These are phyloP conservation scores for Colletotrichum coccodes DNA, from an alignment of 2,329 filamentous ascomycete species.

Conservation along the genomic window DNA sequence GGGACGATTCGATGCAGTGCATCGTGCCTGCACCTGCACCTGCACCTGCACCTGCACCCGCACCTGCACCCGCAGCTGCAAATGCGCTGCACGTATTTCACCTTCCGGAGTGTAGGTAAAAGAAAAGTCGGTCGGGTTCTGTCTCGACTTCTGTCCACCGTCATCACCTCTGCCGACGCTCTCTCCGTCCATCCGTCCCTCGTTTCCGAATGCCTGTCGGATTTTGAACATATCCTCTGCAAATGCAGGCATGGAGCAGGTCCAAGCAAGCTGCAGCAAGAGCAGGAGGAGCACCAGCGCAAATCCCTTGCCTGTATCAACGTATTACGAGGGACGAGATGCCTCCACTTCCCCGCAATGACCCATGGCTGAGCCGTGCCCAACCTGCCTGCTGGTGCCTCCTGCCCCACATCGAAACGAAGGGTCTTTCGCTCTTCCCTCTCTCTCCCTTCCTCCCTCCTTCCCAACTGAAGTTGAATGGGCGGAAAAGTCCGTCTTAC, in stretches of 20 bases:
- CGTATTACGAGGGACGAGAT: background rate
- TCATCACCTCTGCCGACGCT: background rate
- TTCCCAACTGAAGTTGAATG: background rate
- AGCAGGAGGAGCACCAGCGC: no score
- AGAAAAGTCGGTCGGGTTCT: background rate
- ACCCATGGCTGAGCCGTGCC: constrained; percentile 21
- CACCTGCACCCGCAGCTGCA: background rate
- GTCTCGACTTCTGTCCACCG: background rate
- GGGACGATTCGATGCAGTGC: background rate
- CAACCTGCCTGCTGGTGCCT: background rate
- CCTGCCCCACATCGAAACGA: background rate
- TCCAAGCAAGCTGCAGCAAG: background rate
- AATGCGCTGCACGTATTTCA: background rate
- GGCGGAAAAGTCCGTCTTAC: background rate
- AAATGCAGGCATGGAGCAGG: background rate
- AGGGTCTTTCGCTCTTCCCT: constrained; percentile 6
- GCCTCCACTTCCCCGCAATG: constrained; percentile 11
- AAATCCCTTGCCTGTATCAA: background rate
- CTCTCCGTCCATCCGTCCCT: background rate
- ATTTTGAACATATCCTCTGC: background rate
- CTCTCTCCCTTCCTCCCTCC: background rate
- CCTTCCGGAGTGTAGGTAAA: background rate
- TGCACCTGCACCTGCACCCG: background rate
- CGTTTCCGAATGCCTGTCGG: background rate
- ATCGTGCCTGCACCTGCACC: background rate